Conservation (phyloP, 148 eudicot genomes). For the Diospyros lotus region DNA sequence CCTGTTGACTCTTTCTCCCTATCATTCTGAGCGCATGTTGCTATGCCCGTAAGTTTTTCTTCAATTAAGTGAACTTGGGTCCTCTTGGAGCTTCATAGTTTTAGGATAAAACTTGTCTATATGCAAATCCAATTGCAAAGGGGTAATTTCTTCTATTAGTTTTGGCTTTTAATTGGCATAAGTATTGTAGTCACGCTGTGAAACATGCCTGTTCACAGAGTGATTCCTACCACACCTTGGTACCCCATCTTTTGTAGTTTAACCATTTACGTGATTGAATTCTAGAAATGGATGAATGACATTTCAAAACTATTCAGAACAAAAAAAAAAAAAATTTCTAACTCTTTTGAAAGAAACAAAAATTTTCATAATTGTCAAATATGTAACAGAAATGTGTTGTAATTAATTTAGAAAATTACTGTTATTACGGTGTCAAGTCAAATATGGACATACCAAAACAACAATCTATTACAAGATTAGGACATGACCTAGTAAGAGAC, state of each 20-base stretch:
- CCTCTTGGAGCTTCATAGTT: neutral
- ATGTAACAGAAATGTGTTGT: neutral
- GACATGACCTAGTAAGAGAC: too few species aligned
- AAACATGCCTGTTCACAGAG: too few species aligned
- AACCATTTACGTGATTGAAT: neutral
- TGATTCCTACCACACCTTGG: too few species aligned
- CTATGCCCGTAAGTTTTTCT: slow-evolving; percentile 71
- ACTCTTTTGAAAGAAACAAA: too few species aligned
- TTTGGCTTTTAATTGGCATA: too few species aligned
- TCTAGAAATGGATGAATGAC: neutral
- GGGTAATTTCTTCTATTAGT: too few species aligned
- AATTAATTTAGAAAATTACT: neutral
- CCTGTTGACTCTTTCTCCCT: slow-evolving; percentile 79
- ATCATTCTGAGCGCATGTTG: slow-evolving; percentile 87
- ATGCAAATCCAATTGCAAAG: neutral
- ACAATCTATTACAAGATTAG: too few species aligned
- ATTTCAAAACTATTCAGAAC: neutral
- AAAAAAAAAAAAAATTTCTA: too few species aligned
- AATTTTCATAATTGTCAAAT: too few species aligned
- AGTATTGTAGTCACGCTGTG: too few species aligned
- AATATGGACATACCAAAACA: too few species aligned
- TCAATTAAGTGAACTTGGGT: neutral
- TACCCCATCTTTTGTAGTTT: too few species aligned
- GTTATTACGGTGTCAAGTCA: neutral
- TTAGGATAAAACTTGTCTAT: neutral